phyloP scores from a whole-genome alignment of 345 rosid genomes.

The Melaleuca quinquenervia region DNA sequence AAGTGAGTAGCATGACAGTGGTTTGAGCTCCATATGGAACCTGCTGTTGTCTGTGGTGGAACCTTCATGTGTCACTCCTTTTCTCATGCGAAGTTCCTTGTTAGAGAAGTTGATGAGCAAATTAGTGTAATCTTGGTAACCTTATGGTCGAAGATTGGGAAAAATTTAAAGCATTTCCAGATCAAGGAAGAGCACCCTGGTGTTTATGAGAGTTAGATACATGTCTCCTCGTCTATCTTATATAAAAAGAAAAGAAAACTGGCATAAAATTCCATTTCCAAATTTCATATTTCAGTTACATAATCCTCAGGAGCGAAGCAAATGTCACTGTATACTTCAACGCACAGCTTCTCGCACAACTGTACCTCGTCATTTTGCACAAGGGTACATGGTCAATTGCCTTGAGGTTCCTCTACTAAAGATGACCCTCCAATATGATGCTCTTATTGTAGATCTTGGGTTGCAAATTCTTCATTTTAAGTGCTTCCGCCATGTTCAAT shows the following conservation, averaged over 20 bases:
- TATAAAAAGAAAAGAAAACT: background rate
- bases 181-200: background rate
- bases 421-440: constrained; percentile 47
- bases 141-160: background rate
- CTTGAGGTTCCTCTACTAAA: background rate
- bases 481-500: constrained; percentile 20
- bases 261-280: background rate
- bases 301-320: background rate
- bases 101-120: background rate
- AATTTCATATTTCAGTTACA: background rate
- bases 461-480: constrained; percentile 33
- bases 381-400: background rate
- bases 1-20: background rate
- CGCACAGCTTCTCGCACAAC: background rate
- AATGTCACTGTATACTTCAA: background rate
- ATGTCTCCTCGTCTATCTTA: background rate
- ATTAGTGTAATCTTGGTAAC: background rate
- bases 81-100: background rate
- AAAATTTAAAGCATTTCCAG: background rate
- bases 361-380: background rate
- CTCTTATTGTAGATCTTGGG: constrained; percentile 23
- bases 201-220: background rate
- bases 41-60: background rate
- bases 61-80: background rate
- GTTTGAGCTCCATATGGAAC: background rate